Evolutionary conservation across 2,329 filamentous ascomycete species (phyloP), one percentile per base, ranked within the genome.

Genomic region (Pseudofabraea citricarpa): DNA sequence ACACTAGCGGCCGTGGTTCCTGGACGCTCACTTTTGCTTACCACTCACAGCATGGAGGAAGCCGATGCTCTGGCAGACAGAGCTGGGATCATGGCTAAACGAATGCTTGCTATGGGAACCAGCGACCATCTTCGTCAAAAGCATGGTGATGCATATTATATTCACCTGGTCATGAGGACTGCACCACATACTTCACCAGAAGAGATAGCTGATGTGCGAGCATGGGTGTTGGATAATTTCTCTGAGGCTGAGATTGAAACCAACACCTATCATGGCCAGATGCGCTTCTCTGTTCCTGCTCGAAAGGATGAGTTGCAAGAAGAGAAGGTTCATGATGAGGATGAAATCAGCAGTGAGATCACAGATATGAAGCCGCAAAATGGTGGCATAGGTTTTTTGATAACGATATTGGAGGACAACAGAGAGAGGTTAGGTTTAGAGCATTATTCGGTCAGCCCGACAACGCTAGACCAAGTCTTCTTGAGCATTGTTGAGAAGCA

Each of bases 1-100:
- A 95, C 90, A 0, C 72, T 96, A 1, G 78, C 79, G 3, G 75
- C 81, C 1, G 82, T 90, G 3, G 82, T 85, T 0, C 77, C 81
- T 0, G 89, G 89, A 0, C 78, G 90, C n/a, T 87, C 84, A 0
- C 79, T 96, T 13, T 72, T 97, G 2, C 75, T 97, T 15, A 96
- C 91, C 0, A 96, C 91, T 0, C 91, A 97, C 63, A 87, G 81
- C 38, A 95, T 96, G 90, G 90, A 96, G 62, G 91, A 96, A 66
- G 91, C 90, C 0, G 89, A 95, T 57, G 90, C 90, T 1, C 73
- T 97, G 2, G 90, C 90, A 0, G 81, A 81, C 22, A 77, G 89
- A 1, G 89, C 86, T 0, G 91, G 89, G 10, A 95, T 97, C 53
- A 81, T 97, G 66, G 87, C 90, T 7, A 77, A 79, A 54, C 76